Percentiles rank a stretch among this genome's conserved stretches.
Conservation (phyloP, 2,329 filamentous ascomycete genomes). For the Bretziella fagacearum region DNA sequence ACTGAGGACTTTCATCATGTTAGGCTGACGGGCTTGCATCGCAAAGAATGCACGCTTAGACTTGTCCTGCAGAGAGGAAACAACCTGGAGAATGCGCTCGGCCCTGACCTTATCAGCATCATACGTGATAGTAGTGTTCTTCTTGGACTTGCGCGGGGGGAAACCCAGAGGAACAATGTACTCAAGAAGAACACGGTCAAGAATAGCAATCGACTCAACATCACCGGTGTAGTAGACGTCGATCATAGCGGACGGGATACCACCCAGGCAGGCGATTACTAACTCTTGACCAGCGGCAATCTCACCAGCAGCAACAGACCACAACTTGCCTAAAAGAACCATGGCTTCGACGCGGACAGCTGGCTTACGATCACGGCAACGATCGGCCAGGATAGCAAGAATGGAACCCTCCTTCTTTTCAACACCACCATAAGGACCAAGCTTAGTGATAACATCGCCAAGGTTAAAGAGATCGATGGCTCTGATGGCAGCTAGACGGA, state of each 20-base stretch:
- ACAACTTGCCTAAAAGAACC: slow-evolving; percentile 66
- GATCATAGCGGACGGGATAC: slow-evolving; percentile 70
- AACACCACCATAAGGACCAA: slow-evolving; percentile 60
- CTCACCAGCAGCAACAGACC: slow-evolving; percentile 84
- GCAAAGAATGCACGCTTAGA: slow-evolving; percentile 80
- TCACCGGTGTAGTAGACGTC: slow-evolving; percentile 86
- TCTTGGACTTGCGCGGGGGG: slow-evolving; percentile 50
- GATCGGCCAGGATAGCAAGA: slow-evolving; percentile 65
- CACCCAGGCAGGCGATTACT: slow-evolving; percentile 56
- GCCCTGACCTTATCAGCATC: slow-evolving; percentile 64
- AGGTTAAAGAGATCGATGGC: slow-evolving; percentile 69
- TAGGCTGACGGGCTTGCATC: slow-evolving; percentile 61
- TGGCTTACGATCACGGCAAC: slow-evolving; percentile 72
- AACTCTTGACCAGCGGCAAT: slow-evolving; percentile 67
- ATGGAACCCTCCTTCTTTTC: slow-evolving; percentile 62
- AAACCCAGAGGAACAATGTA: slow-evolving; percentile 79
- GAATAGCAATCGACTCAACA: slow-evolving; percentile 61
- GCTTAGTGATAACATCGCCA: slow-evolving; percentile 61
- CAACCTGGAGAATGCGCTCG: slow-evolving; percentile 67
- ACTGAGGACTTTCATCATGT: slow-evolving; percentile 54
- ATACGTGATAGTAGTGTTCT: slow-evolving; percentile 26
- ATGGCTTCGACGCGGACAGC: slow-evolving; percentile 75
- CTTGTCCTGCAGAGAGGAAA: slow-evolving; percentile 58
- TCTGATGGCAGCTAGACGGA: slow-evolving; percentile 75
- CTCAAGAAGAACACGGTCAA: slow-evolving; percentile 76